These are phyloP conservation scores for Linum trigynum DNA, from an alignment of 345 rosid genomes.

Conservation along the genomic window DNA sequence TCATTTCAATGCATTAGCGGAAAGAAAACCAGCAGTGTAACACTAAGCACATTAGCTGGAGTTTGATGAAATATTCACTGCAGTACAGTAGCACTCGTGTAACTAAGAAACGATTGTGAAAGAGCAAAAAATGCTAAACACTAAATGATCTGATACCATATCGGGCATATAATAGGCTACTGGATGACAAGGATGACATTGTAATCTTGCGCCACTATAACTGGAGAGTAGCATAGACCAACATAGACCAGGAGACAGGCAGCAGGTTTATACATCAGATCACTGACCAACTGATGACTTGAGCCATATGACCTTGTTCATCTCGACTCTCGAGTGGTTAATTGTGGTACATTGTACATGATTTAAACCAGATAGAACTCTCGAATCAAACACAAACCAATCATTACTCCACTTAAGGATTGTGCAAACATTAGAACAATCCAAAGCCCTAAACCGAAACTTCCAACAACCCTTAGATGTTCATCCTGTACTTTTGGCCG, in stretches of 20 bases:
- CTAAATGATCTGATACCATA: too few relatives aligned
- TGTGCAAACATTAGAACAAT: not conserved
- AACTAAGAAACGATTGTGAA: too few relatives aligned
- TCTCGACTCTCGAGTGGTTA: not conserved
- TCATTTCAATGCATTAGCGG: too few relatives aligned
- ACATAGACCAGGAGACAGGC: not conserved
- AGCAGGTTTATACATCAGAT: not conserved
- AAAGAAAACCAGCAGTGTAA: too few relatives aligned
- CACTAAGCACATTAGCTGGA: too few relatives aligned
- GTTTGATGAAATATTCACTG: too few relatives aligned
- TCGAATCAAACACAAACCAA: not conserved
- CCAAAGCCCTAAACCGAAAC: not conserved
- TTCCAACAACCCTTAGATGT: not conserved
- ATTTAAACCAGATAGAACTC: not conserved
- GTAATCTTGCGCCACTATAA: not conserved
- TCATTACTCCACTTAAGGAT: not conserved
- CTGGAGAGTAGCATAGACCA: not conserved
- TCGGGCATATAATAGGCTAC: not conserved
- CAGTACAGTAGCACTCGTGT: too few relatives aligned
- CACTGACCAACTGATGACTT: not conserved
- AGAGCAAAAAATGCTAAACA: too few relatives aligned
- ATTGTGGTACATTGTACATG: not conserved
- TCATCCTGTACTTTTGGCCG: not conserved
- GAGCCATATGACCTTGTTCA: not conserved
- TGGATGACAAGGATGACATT: not conserved